A percentile compares a stretch with the other conserved stretches of the same genome.
Evolutionary conservation across 768 basidiomycete genomes (phyloP).

Genomic region (Naematelia encephala): DNA sequence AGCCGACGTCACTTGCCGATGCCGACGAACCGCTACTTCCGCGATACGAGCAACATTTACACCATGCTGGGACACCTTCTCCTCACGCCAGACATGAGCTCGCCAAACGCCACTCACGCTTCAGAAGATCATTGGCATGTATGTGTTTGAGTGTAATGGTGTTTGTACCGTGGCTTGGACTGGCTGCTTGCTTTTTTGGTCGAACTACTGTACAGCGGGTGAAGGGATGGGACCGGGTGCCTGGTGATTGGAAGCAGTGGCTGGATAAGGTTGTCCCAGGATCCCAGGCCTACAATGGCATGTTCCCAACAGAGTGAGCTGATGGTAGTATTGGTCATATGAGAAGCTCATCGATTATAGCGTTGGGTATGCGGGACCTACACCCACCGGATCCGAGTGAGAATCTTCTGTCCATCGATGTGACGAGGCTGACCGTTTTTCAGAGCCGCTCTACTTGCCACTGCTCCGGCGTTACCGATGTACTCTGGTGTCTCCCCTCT

Average conservation of each 20-base stretch:
- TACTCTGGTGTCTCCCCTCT: constrained; percentile 42
- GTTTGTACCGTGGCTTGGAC: constrained; percentile 14
- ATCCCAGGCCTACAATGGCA: constrained; percentile 18
- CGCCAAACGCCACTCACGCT: constrained; percentile 5
- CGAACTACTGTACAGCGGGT: constrained; percentile 17
- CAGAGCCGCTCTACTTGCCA: constrained; percentile 41
- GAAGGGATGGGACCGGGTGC: constrained; percentile 32
- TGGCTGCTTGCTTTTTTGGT: constrained; percentile 33
- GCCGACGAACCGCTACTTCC: constrained; percentile 35
- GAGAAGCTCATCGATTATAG: constrained; percentile 14
- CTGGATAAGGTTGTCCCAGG: constrained; percentile 23
- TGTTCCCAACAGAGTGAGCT: constrained; percentile 48
- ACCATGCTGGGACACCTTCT: constrained; percentile 2
- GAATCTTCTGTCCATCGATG: constrained; percentile 6
- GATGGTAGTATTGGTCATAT: background rate
- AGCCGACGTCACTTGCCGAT: constrained; percentile 12
- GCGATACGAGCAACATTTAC: constrained; percentile 19
- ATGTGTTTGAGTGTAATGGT: constrained; percentile 24
- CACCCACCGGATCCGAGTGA: constrained; percentile 46
- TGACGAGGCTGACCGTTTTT: background rate
- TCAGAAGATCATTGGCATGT: constrained; percentile 20
- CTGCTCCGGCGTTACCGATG: constrained; percentile 40
- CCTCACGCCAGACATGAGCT: constrained; percentile 6
- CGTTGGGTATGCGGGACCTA: constrained; percentile 49
- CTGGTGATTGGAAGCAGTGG: constrained; percentile 38